Evolutionary conservation across 2,329 filamentous ascomycete genomes (phyloP).

Genomic region (Pseudocercospora macadamiae): DNA sequence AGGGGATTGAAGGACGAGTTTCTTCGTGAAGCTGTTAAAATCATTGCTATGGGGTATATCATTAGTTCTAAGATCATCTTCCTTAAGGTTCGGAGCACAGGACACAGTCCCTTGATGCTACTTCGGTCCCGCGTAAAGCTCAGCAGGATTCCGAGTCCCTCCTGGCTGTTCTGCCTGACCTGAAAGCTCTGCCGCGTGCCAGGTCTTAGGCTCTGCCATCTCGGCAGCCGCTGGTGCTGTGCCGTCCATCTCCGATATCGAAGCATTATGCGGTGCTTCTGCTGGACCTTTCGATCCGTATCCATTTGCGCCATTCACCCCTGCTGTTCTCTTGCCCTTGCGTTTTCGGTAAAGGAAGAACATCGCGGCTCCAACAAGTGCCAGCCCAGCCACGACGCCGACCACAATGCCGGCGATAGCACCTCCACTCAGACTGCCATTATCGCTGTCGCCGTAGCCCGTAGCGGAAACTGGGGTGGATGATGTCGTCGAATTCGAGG

Average conservation of each 20-base stretch:
- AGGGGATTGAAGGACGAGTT: too few relatives aligned
- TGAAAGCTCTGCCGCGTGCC: background rate
- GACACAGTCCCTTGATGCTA: background rate
- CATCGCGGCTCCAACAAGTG: conserved; percentile 2
- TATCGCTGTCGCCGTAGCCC: background rate
- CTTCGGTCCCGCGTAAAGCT: background rate
- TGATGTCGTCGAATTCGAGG: background rate
- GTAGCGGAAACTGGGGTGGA: too few relatives aligned
- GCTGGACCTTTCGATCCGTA: conserved; percentile 6
- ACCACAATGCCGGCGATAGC: conserved; percentile 16
- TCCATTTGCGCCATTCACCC: background rate
- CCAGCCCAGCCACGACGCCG: conserved; percentile 8
- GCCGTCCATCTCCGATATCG: conserved; percentile 15
- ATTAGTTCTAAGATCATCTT: background rate
- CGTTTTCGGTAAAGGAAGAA: conserved; percentile 13
- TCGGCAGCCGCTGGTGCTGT: background rate
- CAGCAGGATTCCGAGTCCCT: background rate
- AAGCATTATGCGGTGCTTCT: conserved; percentile 10
- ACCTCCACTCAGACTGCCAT: conserved; percentile 2
- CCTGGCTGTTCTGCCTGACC: background rate
- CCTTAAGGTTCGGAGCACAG: background rate
- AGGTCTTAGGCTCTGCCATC: background rate
- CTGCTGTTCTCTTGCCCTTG: background rate
- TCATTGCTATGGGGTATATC: background rate
- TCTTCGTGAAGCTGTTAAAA: too few relatives aligned